Base-by-base conservation (phyloP, 306 rosid genomes). In the Vigna mungo region DNA sequence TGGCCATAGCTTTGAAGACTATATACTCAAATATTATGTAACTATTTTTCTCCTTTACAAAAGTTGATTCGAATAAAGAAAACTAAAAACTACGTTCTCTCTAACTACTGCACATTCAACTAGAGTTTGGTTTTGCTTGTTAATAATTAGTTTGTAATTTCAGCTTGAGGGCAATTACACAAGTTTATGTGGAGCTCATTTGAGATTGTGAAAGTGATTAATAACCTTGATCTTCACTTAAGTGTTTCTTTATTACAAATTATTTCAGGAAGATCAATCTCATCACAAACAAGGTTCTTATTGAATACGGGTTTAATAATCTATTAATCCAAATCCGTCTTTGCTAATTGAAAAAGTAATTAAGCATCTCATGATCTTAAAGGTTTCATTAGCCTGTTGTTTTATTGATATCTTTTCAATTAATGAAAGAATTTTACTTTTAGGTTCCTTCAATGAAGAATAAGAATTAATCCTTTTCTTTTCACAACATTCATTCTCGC, bases 341-440 rank as follows among this genome's bases (percentile, higher is more conserved):
- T 58, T 59, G 41, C 12, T 59, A 59, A 13, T 59, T 25, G n/a
- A 16, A 60, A 30, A 60, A 30, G 43, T 17, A 30, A 60, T 60
- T 60, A 58, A 58, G n/a, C 9, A 13, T 58, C 37, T 3, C 25
- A 3, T 34, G 14, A 16, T 32, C 46, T 34, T 37, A 9, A 64
- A 37, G 32, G 71, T 13, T 41, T 27, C 71, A 41, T 44, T 64
- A 63, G 36, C 27, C 3, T 34, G 10, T 65, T 23, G 5, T 44
- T 66, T 23, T 43, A 18, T 41, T 65, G 11, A 13, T 67, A 23
- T 68, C 6, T 68, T 46, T 20, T 43, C 18, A 12, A 21, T 13
- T 0, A 66, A 39, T 41, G 41, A 46, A 68, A 68, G 56, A 46
- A 68, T 68, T 68, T 68, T 25, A 17, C 56, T 47, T 68, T 46